phyloP scores from a whole-genome alignment of 164 flowering plant species.

The Vitis vinifera region DNA sequence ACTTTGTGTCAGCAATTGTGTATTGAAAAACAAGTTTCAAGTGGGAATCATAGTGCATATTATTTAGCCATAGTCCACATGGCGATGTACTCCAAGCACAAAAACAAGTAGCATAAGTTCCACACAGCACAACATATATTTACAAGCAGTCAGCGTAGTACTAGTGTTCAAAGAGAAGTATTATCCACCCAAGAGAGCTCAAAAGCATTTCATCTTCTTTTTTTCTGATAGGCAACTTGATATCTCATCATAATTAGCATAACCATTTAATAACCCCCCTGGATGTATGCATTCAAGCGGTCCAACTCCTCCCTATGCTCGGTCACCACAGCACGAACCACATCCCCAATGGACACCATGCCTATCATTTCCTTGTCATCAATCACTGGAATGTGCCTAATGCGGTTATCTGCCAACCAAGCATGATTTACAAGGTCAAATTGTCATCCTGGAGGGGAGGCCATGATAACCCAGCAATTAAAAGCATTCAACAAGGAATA shows the following conservation, averaged over 20 bases:
- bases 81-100: no score
- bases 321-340: conserved; percentile 94
- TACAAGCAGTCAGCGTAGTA: no score
- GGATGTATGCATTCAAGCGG: conserved; percentile 91
- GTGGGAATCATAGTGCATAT: no score
- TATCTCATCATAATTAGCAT: conserved; percentile 37
- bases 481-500: neutral
- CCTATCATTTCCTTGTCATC: conserved; percentile 73
- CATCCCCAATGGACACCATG: conserved; percentile 99
- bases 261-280: conserved; percentile 78
- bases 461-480: neutral
- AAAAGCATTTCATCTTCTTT: no score
- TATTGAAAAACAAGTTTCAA: no score
- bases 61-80: no score
- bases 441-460: neutral
- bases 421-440: neutral
- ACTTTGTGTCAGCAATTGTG: no score
- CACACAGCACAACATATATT: no score
- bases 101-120: no score
- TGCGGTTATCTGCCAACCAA: conserved; percentile 75
- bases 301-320: conserved; percentile 93
- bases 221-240: no score
- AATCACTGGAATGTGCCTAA: conserved; percentile 96
- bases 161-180: no score
- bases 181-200: no score